phyloP scores from a whole-genome alignment of 192 early-diverging fungal genomes.

The Umbelopsis ramanniana region DNA sequence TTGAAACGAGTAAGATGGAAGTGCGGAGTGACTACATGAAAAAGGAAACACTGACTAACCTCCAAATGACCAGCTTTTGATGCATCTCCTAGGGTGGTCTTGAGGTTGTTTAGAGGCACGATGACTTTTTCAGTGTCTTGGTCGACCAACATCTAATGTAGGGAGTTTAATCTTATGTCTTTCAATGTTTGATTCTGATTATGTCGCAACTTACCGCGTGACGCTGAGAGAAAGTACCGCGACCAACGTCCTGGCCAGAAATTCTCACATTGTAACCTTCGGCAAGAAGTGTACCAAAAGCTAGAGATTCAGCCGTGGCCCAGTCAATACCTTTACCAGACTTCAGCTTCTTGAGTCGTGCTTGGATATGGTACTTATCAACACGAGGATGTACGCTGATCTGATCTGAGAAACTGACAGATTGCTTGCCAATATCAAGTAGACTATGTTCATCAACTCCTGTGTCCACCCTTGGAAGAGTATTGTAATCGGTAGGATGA shows the following conservation, averaged over 20 bases:
- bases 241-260: conserved; percentile 96
- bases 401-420: conserved; percentile 70
- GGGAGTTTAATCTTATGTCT: not conserved
- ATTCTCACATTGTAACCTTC: conserved; percentile 92
- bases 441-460: conserved; percentile 70
- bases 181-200: not conserved
- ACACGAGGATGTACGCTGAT: conserved; percentile 85
- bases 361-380: conserved; percentile 89
- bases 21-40: not conserved
- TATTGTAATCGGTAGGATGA: conserved; percentile 49
- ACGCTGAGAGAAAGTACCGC: conserved; percentile 96
- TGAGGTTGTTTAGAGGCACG: conserved; percentile 82
- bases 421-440: conserved; percentile 72
- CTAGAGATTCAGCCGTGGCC: conserved; percentile 93
- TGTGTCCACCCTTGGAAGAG: conserved; percentile 38
- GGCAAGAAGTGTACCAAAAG: conserved; percentile 84
- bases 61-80: conserved; percentile 46
- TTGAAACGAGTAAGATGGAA: conserved; percentile 23
- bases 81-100: conserved; percentile 14
- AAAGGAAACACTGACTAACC: conserved; percentile 6
- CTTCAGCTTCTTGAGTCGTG: conserved; percentile 72
- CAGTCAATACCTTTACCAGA: conserved; percentile 83
- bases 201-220: conserved; percentile 59
- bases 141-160: conserved; percentile 81
- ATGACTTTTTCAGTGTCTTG: conserved; percentile 85